phyloP scores from a whole-genome alignment of 306 rosid genomes.

The Trifolium repens region DNA sequence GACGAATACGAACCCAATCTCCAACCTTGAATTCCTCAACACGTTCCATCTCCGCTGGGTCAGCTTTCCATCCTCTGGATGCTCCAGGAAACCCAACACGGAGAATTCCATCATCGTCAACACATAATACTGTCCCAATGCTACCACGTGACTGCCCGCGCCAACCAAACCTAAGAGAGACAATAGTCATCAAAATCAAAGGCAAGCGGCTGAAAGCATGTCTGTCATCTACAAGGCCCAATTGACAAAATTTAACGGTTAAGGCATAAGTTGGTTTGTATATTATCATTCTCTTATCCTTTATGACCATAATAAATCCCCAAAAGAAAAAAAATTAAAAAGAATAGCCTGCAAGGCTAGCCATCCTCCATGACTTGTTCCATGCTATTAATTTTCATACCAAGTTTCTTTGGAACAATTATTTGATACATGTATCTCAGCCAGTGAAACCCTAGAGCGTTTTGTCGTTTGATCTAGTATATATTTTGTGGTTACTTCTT shows the following conservation, averaged over 20 bases:
- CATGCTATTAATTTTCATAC: not conserved
- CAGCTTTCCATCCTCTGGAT: conserved; percentile 99
- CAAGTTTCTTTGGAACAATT: too few relatives aligned
- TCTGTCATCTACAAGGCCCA: conserved; percentile 24
- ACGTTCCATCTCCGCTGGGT: conserved; percentile 99
- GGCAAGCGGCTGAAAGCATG: conserved; percentile 24
- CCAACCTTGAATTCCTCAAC: conserved; percentile 98
- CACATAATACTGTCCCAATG: conserved; percentile 95
- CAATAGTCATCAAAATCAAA: conserved; percentile 31
- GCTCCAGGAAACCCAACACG: conserved; percentile 99
- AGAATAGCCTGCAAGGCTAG: not conserved
- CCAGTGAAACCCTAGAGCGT: not conserved
- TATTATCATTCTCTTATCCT: not conserved
- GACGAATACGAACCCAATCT: conserved; percentile 98
- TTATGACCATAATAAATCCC: not conserved
- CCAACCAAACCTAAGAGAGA: conserved; percentile 88
- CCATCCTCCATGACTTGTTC: not conserved
- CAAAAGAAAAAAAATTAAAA: not conserved
- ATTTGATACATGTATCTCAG: not conserved
- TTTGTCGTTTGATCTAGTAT: not conserved
- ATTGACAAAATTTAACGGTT: conserved; percentile 19
- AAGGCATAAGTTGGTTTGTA: not conserved
- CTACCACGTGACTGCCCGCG: conserved; percentile 98
- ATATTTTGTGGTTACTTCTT: not conserved
- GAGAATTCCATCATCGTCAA: conserved; percentile 95